Base-by-base conservation (phyloP, 257 asterid species). In the Nemophila menziesii region DNA sequence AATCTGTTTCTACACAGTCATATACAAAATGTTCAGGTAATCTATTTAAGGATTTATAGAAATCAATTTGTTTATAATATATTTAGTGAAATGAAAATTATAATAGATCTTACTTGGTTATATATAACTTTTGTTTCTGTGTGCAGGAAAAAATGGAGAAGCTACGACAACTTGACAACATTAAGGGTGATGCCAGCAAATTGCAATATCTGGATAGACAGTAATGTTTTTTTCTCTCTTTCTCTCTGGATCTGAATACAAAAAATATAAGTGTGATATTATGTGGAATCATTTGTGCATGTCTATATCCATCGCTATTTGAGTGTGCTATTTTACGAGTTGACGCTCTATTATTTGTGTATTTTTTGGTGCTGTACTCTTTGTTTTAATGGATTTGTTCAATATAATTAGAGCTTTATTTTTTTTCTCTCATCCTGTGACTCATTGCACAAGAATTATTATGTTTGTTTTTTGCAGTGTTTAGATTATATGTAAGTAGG, bases 61-160 rank as follows among this genome's bases (percentile, higher is more conserved):
- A 16, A 18, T 22, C 15, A 24, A 16, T 17, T 15, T 14, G 42
- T 57, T 8, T 14, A 4, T 2, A 23, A 12, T 20, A 21, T 12
- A 5, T 39, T 46, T 1, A 20, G 9, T 22, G 8, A 22, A 16
- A 13, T 3, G 8, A 11, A 46, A 33, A 37, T 1, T 12, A 20
- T 11, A 22, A 16, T n/a, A n/a, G n/a, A n/a, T n/a, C n/a, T n/a
- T 7, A 29, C 9, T 29, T 29, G 36, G 36, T 29, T 39, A 3
- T 37, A 4, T 17, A 42, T 45, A 16, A 12, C n/a, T 16, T 11
- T 0, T 47, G 21, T 37, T 8, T 2, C 4, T 49, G 15, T 46
- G 43, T 68, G 67, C 24, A 80, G 93, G 63, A 18, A 12, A 81
- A 81, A 57, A 0, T 69, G 65, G 71, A 58, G 57, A 81, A 65